Percentiles rank a stretch among this genome's conserved stretches.
Conservation (phyloP, 2,329 filamentous ascomycete genomes). For the Monilinia fructigena region DNA sequence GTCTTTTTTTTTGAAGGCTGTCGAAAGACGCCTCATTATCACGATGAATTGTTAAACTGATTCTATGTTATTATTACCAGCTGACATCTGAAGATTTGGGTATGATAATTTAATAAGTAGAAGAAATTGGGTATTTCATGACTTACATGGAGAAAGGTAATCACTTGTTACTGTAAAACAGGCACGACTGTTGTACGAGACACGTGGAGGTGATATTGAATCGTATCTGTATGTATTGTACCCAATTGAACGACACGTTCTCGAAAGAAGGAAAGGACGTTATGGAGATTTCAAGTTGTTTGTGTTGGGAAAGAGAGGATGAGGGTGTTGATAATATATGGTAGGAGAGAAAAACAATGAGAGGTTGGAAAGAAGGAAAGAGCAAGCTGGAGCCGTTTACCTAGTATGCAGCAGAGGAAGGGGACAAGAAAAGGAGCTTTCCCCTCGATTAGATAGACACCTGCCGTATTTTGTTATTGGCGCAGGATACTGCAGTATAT, state of each 20-base stretch:
- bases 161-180: background rate
- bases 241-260: background rate
- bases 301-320: background rate
- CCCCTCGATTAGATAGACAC: constrained; percentile 9
- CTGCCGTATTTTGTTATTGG: background rate
- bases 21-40: constrained; percentile 24
- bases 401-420: background rate
- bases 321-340: background rate
- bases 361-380: constrained; percentile 1
- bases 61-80: background rate
- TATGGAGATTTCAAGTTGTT: background rate
- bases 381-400: constrained; percentile 10
- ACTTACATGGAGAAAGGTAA: background rate
- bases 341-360: background rate
- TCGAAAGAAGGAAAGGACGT: background rate
- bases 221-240: constrained; percentile 5
- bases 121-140: background rate
- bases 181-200: background rate
- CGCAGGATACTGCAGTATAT: constrained; percentile 7
- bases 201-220: background rate
- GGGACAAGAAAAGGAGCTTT: background rate
- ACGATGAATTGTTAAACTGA: background rate
- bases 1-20: constrained; percentile 26
- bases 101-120: background rate
- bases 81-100: background rate